phyloP scores from a whole-genome alignment of 495 filamentous ascomycete genomes.

The Pyrenula massariospora region DNA sequence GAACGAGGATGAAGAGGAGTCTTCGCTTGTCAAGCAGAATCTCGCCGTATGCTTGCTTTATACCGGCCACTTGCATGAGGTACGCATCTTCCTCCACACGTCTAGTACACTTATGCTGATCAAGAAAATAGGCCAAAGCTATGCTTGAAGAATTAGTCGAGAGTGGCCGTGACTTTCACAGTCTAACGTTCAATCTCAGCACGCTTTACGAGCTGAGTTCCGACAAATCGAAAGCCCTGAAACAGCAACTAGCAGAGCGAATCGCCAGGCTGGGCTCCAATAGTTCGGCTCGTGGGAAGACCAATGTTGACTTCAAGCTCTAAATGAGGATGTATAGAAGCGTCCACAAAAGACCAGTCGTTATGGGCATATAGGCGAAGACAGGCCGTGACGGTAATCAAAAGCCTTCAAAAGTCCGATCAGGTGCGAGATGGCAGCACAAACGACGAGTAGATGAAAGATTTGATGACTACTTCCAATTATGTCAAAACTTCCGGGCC shows the following conservation, averaged over 20 bases:
- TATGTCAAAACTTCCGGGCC: constrained; percentile 45
- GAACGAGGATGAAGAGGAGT: constrained; percentile 27
- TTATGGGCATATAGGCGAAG: background rate
- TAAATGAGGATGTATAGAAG: constrained; percentile 26
- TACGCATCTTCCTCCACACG: constrained; percentile 17
- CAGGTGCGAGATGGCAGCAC: constrained; percentile 45
- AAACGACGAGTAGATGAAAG: constrained; percentile 53
- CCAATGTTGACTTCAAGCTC: constrained; percentile 68
- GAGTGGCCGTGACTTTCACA: constrained; percentile 51
- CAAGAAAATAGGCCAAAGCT: constrained; percentile 34
- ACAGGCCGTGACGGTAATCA: constrained; percentile 36
- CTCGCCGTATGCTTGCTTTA: constrained; percentile 75
- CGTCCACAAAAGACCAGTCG: too few species aligned
- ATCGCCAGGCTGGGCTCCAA: constrained; percentile 41
- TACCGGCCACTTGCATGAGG: constrained; percentile 61
- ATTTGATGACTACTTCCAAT: constrained; percentile 53
- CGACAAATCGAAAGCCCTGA: constrained; percentile 57
- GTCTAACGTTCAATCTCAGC: constrained; percentile 75
- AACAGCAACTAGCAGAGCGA: constrained; percentile 55
- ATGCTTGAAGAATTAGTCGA: constrained; percentile 54
- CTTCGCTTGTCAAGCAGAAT: constrained; percentile 57
- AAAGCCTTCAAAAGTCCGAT: constrained; percentile 45
- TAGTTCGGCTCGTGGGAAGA: constrained; percentile 54
- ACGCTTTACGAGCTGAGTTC: constrained; percentile 90
- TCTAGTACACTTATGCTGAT: background rate